Evolutionary conservation across 2,329 filamentous ascomycete species (phyloP).

Genomic region (Penicillium frequentans): DNA sequence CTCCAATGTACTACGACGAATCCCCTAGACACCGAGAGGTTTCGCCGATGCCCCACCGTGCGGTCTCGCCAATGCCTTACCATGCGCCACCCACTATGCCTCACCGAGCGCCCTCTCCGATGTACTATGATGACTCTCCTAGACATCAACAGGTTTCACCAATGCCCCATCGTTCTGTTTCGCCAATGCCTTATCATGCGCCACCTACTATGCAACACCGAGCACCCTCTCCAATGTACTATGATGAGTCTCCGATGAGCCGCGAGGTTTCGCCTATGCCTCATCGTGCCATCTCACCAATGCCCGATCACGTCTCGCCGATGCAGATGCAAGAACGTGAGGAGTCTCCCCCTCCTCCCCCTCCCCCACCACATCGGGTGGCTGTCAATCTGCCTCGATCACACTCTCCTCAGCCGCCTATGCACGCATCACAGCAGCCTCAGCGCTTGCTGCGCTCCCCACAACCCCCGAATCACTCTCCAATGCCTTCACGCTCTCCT

Average conservation of each 20-base stretch:
- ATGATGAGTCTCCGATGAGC: constrained; percentile 20
- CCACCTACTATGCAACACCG: background rate
- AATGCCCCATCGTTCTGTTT: background rate
- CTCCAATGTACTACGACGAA: background rate
- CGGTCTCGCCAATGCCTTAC: background rate
- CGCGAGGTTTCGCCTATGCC: constrained; percentile 11
- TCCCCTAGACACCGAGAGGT: background rate
- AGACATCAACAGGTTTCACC: background rate
- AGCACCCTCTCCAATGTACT: constrained; percentile 4
- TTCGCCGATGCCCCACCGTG: background rate
- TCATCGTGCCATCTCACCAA: background rate
- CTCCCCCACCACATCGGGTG: constrained; percentile 74
- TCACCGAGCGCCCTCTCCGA: background rate
- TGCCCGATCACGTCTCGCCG: constrained; percentile 8
- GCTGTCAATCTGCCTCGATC: constrained; percentile 46
- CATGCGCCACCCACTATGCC: background rate
- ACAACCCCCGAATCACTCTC: constrained; percentile 12
- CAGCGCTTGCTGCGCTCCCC: constrained; percentile 13
- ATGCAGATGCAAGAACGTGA: constrained; percentile 51
- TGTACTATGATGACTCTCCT: background rate
- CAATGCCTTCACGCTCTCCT: constrained; percentile 27
- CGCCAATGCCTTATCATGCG: constrained; percentile 6
- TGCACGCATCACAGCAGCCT: constrained; percentile 8
- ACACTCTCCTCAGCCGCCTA: constrained; percentile 15
- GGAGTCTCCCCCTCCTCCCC: constrained; percentile 78